Evolutionary conservation across 179 eudicot genomes (phyloP).

Genomic region (Beta macrorhiza): DNA sequence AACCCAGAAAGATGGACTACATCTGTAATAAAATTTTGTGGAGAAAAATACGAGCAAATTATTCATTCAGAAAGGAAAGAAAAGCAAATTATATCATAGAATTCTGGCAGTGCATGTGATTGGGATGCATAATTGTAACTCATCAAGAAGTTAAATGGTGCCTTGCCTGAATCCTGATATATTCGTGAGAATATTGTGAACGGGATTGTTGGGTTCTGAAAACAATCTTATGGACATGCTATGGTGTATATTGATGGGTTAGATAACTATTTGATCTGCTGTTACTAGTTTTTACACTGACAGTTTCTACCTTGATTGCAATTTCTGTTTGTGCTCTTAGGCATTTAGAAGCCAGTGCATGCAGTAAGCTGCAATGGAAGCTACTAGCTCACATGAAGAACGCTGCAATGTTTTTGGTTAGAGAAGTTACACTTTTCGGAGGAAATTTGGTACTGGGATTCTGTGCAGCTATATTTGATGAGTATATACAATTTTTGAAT

Average conservation of each 20-base stretch:
- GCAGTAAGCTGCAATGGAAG: slow-evolving; percentile 48
- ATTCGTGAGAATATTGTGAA: neutral
- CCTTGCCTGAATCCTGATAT: neutral
- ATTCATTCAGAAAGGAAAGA: neutral
- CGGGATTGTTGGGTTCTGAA: neutral
- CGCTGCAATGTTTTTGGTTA: slow-evolving; percentile 49
- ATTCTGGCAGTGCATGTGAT: neutral
- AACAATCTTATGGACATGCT: neutral
- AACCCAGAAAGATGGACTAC: neutral
- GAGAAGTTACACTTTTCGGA: slow-evolving; percentile 36
- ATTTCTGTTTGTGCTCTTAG: slow-evolving; percentile 33
- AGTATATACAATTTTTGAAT: slow-evolving; percentile 47
- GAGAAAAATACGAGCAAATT: neutral
- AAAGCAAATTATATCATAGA: no score
- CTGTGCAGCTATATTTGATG: slow-evolving; percentile 46
- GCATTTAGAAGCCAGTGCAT: slow-evolving; percentile 46
- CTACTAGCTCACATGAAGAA: slow-evolving; percentile 53
- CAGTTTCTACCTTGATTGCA: neutral
- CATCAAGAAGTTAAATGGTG: neutral
- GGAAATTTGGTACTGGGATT: slow-evolving; percentile 45
- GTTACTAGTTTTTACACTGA: neutral
- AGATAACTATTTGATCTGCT: neutral
- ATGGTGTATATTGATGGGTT: neutral
- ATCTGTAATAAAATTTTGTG: neutral
- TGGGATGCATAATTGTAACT: neutral